A percentile compares a stretch with the other conserved stretches of the same genome.
Evolutionary conservation across 1,139 yeast species (phyloP).

Genomic region (Geotrichum australiense): DNA sequence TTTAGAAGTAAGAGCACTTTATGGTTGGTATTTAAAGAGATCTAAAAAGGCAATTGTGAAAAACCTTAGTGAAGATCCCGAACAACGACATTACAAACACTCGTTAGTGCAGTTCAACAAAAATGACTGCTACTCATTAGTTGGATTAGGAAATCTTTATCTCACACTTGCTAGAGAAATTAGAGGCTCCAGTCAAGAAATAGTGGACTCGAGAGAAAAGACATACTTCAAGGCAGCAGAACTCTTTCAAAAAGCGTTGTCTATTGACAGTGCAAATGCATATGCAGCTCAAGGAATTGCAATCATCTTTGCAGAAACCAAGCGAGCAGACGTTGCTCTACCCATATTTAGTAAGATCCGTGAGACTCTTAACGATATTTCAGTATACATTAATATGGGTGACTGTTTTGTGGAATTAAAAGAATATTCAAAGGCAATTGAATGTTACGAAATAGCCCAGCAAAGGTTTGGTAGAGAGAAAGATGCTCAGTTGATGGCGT

Average conservation of each 20-base stretch:
- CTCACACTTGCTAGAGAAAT: slow-evolving; percentile 74
- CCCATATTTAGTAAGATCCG: slow-evolving; percentile 84
- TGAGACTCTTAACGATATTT: slow-evolving; percentile 79
- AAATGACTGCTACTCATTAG: slow-evolving; percentile 83
- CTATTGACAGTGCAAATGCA: slow-evolving; percentile 76
- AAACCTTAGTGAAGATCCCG: slow-evolving; percentile 48
- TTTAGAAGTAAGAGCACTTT: slow-evolving; percentile 80
- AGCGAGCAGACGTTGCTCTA: slow-evolving; percentile 67
- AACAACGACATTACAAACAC: slow-evolving; percentile 74
- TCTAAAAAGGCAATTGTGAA: slow-evolving; percentile 33
- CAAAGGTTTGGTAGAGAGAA: slow-evolving; percentile 56
- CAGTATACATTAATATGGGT: slow-evolving; percentile 79
- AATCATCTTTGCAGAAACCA: slow-evolving; percentile 83
- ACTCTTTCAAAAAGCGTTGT: slow-evolving; percentile 78
- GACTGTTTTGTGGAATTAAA: slow-evolving; percentile 79
- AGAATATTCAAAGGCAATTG: slow-evolving; percentile 81
- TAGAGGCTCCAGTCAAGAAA: slow-evolving; percentile 47
- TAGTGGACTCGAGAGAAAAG: slow-evolving; percentile 61
- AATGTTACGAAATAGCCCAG: slow-evolving; percentile 76
- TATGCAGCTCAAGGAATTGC: slow-evolving; percentile 99
- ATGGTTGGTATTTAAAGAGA: slow-evolving; percentile 78
- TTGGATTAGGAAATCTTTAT: slow-evolving; percentile 85
- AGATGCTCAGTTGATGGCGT: slow-evolving; percentile 58
- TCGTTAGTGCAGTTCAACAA: slow-evolving; percentile 70
- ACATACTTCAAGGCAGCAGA: slow-evolving; percentile 86